Conservation (phyloP, 352 stramenopile species). For the Globisporangium heterothallicum region DNA sequence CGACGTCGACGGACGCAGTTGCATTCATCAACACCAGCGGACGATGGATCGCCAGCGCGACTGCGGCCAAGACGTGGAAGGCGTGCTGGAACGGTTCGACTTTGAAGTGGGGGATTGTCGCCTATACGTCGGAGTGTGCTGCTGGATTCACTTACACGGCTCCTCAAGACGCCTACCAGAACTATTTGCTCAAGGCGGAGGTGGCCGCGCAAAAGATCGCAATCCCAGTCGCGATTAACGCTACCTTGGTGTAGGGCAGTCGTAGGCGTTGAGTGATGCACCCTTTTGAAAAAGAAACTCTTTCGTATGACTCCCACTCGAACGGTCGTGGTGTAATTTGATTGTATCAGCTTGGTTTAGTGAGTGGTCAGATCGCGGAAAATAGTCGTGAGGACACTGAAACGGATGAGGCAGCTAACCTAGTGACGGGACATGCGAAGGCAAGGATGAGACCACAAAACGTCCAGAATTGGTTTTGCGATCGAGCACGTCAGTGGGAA, state of each 20-base stretch:
- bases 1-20: slow-evolving; percentile 21
- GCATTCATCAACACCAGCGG: slow-evolving; percentile 42
- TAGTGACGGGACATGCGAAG: no score
- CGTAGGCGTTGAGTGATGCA: no score
- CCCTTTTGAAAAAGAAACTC: no score
- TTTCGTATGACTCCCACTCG: no score
- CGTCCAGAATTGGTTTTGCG: no score
- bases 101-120: slow-evolving; percentile 36
- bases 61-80: slow-evolving; percentile 30
- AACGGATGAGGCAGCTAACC: no score
- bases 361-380: no score
- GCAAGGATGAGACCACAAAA: no score
- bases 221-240: slow-evolving; percentile 11
- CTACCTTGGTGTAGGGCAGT: slow-evolving; percentile 4
- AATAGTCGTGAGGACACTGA: no score
- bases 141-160: slow-evolving; percentile 21
- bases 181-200: slow-evolving; percentile 3
- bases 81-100: slow-evolving; percentile 32
- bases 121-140: slow-evolving; percentile 33
- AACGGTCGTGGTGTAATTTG: no score
- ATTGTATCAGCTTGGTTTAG: no score
- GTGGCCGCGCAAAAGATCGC: slow-evolving; percentile 9
- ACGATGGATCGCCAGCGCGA: slow-evolving; percentile 40
- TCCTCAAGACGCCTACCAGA: slow-evolving; percentile 8
- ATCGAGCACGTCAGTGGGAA: no score